Base-by-base conservation (phyloP, 129 eudicot species). In the Glebionis coronaria region DNA sequence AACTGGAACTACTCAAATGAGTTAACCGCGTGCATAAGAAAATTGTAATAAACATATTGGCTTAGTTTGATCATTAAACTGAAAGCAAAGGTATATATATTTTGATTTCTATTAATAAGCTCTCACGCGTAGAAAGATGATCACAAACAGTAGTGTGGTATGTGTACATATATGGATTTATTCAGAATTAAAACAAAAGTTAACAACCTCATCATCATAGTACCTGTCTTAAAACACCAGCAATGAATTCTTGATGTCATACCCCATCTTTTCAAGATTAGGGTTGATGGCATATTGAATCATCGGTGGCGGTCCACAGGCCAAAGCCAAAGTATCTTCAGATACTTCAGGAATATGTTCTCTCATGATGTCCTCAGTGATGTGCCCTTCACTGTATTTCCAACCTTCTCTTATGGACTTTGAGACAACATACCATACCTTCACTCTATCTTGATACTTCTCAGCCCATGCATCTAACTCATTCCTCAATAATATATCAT, bases 241-340 rank as follows among this genome's bases (percentile, higher is more conserved):
- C 73, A 94, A 80, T 42, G 81, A 75, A 58, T 94, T 80, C 87
- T 89, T 86, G 40, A 82, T 62, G 71, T 94, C 84, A 61, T 86
- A 94, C 5, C 97, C 97, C 93, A 94, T 82, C 81, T 87, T 94
- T 85, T 88, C 97, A 78, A 94, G 79, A 61, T 81, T 87, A 12
- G 99, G 97, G 66, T 84, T 87, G 31, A 94, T 83, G 0, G 98
- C 97, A 47, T 82, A 94, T 57, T 89, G 92, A 76, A 94, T 76
- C 99, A 94, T 94, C n/a, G 93, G 88, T 19, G 95, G 99, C 44
- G 99, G 97, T 23, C 99, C 99, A 65, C 99, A 94, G 9, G 90
- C 95, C 75, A 94, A 72, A 0, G 95, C 97, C 83, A 94, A 57
- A n/a, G 85, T 73, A 38, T 73, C 76, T 1, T 70, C 82, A 16